A percentile compares a stretch with the other conserved stretches of the same genome.
Evolutionary conservation across 441 rosid species (phyloP).

Genomic region (Dalechampia spathulata): DNA sequence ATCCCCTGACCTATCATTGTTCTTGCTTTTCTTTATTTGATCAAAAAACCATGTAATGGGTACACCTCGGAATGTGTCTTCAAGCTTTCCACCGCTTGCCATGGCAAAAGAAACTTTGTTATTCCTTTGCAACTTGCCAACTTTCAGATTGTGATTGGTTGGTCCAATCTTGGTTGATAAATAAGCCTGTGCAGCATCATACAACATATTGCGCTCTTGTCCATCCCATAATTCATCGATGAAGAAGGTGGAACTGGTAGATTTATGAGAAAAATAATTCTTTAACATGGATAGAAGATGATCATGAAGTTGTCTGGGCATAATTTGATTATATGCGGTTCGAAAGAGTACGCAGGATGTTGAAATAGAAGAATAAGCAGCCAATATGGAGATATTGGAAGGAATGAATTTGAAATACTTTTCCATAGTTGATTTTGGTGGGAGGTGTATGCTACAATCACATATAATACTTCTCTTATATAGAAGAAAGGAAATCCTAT

Average conservation of each 20-base stretch:
- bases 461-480: too few species aligned
- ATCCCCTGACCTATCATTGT: background rate
- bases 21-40: background rate
- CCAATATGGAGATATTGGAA: background rate
- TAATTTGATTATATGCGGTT: slow-evolving; percentile 1
- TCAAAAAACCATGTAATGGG: background rate
- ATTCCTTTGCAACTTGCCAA: background rate
- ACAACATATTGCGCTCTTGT: background rate
- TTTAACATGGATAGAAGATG: background rate
- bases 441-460: too few species aligned
- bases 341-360: background rate
- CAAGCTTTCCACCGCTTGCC: background rate
- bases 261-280: background rate
- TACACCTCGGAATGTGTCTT: background rate
- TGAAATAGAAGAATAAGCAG: background rate
- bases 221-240: background rate
- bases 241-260: background rate
- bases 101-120: background rate
- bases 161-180: slow-evolving; percentile 3
- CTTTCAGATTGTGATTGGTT: background rate
- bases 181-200: background rate
- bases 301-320: background rate
- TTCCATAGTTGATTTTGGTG: too few species aligned
- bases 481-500: too few species aligned
- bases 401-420: background rate